Percentiles rank a stretch among this genome's conserved stretches.
Evolutionary conservation across 768 basidiomycete species (phyloP).

Genomic region (Leccinum longicurvipes): DNA sequence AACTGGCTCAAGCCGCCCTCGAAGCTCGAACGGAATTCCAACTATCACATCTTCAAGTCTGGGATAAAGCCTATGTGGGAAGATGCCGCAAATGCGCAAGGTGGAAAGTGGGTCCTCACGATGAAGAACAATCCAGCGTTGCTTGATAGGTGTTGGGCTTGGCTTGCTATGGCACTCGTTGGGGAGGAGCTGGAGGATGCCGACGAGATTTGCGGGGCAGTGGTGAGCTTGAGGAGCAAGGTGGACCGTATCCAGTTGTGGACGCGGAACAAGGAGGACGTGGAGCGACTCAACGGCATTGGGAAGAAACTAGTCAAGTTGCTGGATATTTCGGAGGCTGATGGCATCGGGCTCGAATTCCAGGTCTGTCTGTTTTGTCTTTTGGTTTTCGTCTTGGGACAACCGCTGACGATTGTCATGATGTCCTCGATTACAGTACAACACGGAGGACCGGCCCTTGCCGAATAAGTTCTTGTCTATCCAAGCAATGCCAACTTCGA

Average conservation of each 20-base stretch:
- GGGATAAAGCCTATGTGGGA: constrained; percentile 99
- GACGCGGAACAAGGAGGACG: constrained; percentile 83
- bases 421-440: constrained; percentile 48
- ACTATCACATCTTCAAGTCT: constrained; percentile 93
- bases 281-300: constrained; percentile 79
- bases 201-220: constrained; percentile 79
- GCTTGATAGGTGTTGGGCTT: constrained; percentile 86
- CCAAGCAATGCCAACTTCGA: constrained; percentile 62
- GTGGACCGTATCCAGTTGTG: constrained; percentile 91
- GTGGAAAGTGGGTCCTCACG: constrained; percentile 94
- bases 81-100: constrained; percentile 85
- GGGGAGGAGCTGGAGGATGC: constrained; percentile 60
- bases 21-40: constrained; percentile 82
- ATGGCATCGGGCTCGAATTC: constrained; percentile 85
- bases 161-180: constrained; percentile 88
- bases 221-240: constrained; percentile 82
- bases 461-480: constrained; percentile 82
- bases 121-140: constrained; percentile 80
- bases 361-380: constrained; percentile 58
- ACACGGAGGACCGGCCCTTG: constrained; percentile 81
- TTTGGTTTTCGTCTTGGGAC: neutral
- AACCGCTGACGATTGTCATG: neutral
- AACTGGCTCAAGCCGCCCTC: constrained; percentile 94
- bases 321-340: constrained; percentile 79
- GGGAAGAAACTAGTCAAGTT: constrained; percentile 80